Evolutionary conservation across 1,139 yeast genomes (phyloP).

Genomic region (Protomyces lactucae-debilis): DNA sequence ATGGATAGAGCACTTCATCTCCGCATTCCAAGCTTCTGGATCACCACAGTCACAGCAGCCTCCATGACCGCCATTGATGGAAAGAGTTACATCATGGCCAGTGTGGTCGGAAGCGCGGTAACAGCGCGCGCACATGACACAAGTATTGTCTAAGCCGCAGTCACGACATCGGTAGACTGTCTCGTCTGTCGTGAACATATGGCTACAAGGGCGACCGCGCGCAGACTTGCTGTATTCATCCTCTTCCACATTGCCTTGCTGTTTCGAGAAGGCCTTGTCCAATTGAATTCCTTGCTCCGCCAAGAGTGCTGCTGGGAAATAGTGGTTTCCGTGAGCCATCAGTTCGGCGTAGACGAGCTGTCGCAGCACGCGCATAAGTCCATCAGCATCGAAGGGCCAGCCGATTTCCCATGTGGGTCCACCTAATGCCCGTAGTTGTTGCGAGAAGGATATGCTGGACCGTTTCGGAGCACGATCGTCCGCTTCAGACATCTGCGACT

Average conservation of each 20-base stretch:
- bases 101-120: constrained; percentile 64
- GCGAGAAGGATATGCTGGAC: background rate
- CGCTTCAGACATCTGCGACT: background rate
- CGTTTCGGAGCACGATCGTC: background rate
- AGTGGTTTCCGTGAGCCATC: background rate
- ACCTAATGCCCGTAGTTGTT: background rate
- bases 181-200: constrained; percentile 74
- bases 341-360: background rate
- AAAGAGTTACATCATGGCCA: constrained; percentile 70
- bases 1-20: constrained; percentile 50
- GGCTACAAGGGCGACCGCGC: constrained; percentile 52
- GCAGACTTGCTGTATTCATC: constrained; percentile 17
- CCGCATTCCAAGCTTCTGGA: constrained; percentile 64
- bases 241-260: background rate
- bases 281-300: background rate
- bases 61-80: constrained; percentile 73
- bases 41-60: constrained; percentile 98
- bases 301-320: background rate
- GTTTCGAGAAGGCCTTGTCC: background rate
- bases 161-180: constrained; percentile 78
- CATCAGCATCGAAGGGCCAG: background rate
- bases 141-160: constrained; percentile 79
- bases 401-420: background rate
- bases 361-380: background rate
- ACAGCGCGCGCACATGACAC: constrained; percentile 79